Evolutionary conservation across 768 basidiomycete genomes (phyloP).

Genomic region (Boletus subcaerulescens): DNA sequence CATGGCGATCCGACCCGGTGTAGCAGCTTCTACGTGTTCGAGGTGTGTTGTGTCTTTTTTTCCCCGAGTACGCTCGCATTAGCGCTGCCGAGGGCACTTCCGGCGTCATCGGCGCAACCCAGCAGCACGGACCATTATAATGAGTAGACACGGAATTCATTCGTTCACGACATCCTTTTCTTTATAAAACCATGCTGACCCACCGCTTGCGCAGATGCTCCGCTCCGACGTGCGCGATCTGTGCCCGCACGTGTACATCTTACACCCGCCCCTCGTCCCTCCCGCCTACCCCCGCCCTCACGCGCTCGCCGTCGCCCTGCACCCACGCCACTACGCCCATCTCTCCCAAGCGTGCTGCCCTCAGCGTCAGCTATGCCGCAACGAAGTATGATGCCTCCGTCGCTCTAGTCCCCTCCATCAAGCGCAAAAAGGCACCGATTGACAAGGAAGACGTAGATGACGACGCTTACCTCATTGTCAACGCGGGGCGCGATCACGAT

Average conservation of each 20-base stretch:
- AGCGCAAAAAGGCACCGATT: conserved; percentile 29
- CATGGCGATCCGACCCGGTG: conserved; percentile 14
- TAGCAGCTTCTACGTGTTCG: conserved; percentile 16
- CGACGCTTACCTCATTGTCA: background rate
- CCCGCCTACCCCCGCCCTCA: conserved; percentile 38
- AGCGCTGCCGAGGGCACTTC: background rate
- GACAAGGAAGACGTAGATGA: conserved; percentile 21
- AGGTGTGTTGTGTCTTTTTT: conserved; percentile 13
- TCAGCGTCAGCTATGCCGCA: conserved; percentile 20
- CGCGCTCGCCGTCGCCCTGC: conserved; percentile 31
- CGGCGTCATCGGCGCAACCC: background rate
- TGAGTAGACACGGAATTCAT: background rate
- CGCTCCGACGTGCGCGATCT: conserved; percentile 34
- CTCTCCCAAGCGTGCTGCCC: conserved; percentile 29
- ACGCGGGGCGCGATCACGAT: background rate
- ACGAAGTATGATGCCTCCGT: conserved; percentile 21
- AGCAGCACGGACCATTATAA: too few relatives aligned
- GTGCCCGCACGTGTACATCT: conserved; percentile 37
- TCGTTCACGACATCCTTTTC: background rate
- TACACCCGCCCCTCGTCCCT: conserved; percentile 30
- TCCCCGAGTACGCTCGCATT: background rate
- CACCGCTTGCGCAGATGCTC: conserved; percentile 25
- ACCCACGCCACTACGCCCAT: conserved; percentile 9
- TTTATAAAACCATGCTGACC: conserved; percentile 4
- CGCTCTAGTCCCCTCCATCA: conserved; percentile 2